These are phyloP conservation scores for Boletellus emodensis DNA, from an alignment of 768 basidiomycete species.

Conservation along the genomic window DNA sequence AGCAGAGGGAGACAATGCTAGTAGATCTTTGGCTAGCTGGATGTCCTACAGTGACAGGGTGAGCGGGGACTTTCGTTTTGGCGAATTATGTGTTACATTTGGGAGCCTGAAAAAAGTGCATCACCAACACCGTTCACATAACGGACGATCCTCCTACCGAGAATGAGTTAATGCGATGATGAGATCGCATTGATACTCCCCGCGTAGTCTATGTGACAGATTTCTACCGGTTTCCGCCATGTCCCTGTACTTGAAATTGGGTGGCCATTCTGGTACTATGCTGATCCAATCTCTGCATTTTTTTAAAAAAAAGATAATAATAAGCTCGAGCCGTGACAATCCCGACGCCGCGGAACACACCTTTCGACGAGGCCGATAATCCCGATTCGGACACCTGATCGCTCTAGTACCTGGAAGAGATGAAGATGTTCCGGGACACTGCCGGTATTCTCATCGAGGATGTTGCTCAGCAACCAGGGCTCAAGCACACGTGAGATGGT, in stretches of 20 bases:
- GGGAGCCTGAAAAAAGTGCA: constrained; percentile 16
- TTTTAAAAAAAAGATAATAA: neutral
- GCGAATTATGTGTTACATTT: constrained; percentile 24
- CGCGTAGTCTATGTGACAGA: constrained; percentile 70
- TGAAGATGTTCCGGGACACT: constrained; percentile 56
- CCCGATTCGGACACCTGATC: constrained; percentile 68
- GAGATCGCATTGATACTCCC: constrained; percentile 69
- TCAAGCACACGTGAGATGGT: constrained; percentile 24
- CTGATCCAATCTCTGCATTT: constrained; percentile 76
- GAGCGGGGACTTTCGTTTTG: neutral
- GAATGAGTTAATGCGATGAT: constrained; percentile 85
- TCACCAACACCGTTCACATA: constrained; percentile 1
- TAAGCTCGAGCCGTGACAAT: neutral
- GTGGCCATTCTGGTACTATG: constrained; percentile 84
- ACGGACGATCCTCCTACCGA: constrained; percentile 42
- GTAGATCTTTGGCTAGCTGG: constrained; percentile 57
- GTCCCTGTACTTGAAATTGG: constrained; percentile 68
- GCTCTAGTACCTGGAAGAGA: constrained; percentile 64
- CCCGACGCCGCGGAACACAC: constrained; percentile 36
- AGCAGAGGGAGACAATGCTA: constrained; percentile 55
- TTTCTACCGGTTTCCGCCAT: constrained; percentile 72
- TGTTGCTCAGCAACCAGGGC: constrained; percentile 92
- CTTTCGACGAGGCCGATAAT: constrained; percentile 85
- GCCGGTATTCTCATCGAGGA: constrained; percentile 65
- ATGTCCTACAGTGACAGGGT: constrained; percentile 52